Evolutionary conservation across 305 asterid genomes (phyloP).

Genomic region (Solanum aculeatissimum): DNA sequence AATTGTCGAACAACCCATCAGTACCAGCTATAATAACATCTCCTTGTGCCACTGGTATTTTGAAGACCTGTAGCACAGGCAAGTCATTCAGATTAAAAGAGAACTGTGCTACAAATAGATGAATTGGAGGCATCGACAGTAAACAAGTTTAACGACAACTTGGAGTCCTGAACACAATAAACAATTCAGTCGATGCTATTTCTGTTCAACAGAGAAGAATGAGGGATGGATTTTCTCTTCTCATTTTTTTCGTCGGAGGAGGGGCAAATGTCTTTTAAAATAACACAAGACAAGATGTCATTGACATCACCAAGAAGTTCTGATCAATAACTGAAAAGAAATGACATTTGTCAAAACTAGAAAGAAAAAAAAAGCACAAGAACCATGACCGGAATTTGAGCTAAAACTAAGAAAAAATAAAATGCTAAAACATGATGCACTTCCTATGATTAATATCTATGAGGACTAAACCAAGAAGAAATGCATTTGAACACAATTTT

Average conservation of each 20-base stretch:
- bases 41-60: slow-evolving; percentile 84
- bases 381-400: background rate
- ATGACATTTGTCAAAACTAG: background rate
- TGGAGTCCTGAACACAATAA: background rate
- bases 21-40: slow-evolving; percentile 93
- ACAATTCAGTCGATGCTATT: background rate
- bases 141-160: background rate
- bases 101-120: background rate
- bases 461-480: background rate
- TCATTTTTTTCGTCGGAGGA: background rate
- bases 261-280: background rate
- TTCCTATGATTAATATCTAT: background rate
- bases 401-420: background rate
- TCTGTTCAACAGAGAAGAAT: background rate
- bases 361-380: background rate
- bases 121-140: background rate
- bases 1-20: slow-evolving; percentile 92
- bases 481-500: background rate
- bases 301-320: background rate
- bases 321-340: background rate
- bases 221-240: background rate
- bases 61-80: slow-evolving; percentile 55
- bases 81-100: background rate
- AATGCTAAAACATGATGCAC: background rate
- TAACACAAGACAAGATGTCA: background rate